Evolutionary conservation across 805 yeast species (phyloP).

Genomic region (Candida succiphila): DNA sequence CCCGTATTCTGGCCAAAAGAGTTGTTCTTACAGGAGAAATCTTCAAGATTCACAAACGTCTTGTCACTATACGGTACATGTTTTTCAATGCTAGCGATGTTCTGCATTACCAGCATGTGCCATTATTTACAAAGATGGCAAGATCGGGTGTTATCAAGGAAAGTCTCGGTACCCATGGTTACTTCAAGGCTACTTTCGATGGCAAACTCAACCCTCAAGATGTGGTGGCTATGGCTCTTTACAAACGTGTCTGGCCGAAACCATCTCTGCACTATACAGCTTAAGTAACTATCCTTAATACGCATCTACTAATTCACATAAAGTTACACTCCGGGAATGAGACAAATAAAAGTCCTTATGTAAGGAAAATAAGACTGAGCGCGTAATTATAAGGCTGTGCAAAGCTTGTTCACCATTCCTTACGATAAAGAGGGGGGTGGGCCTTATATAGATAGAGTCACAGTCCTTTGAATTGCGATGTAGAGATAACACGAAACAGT

Average conservation of each 20-base stretch:
- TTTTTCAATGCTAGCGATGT: slow-evolving; percentile 89
- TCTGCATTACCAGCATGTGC: slow-evolving; percentile 81
- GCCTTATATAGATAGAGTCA: too few relatives aligned
- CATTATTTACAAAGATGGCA: slow-evolving; percentile 87
- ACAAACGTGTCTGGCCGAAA: slow-evolving; percentile 90
- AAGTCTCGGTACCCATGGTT: slow-evolving; percentile 96
- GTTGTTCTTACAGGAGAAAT: slow-evolving; percentile 90
- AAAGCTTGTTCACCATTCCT: too few relatives aligned
- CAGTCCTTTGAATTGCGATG: too few relatives aligned
- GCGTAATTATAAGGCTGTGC: too few relatives aligned
- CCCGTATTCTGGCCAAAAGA: slow-evolving; percentile 80
- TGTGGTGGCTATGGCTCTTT: slow-evolving; percentile 85
- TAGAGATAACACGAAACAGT: too few relatives aligned
- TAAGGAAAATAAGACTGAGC: too few relatives aligned
- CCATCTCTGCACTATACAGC: slow-evolving; percentile 14
- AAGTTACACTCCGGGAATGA: too few relatives aligned
- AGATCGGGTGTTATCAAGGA: slow-evolving; percentile 93
- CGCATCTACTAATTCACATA: background rate
- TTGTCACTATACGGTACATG: slow-evolving; percentile 93
- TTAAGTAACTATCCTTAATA: background rate
- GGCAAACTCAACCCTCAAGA: slow-evolving; percentile 88
- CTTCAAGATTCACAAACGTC: slow-evolving; percentile 85
- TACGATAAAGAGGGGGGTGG: too few relatives aligned
- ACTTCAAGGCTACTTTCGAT: slow-evolving; percentile 92
- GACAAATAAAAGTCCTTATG: too few relatives aligned